These are phyloP conservation scores for Coprinellus micaceus DNA, from an alignment of 768 basidiomycete species.

Conservation along the genomic window DNA sequence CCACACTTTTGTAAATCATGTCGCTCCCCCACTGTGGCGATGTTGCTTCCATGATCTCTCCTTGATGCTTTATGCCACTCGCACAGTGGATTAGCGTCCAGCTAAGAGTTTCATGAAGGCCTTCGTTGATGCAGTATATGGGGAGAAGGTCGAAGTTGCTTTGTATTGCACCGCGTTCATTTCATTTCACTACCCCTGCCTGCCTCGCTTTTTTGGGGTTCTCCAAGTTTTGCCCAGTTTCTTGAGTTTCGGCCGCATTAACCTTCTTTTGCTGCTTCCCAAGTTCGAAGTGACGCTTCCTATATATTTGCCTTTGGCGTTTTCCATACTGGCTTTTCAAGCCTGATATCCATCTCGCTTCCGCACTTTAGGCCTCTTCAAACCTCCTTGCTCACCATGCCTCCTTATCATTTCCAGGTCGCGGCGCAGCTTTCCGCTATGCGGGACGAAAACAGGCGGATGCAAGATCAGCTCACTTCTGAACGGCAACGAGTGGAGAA, in stretches of 20 bases:
- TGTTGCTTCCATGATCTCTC: no score
- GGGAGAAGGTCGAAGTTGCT: no score
- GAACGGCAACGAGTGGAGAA: conserved; percentile 63
- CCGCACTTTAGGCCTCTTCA: conserved; percentile 15
- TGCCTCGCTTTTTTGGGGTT: neutral
- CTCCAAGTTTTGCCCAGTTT: neutral
- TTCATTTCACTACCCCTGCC: no score
- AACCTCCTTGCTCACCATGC: conserved; percentile 3
- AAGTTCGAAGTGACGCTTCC: neutral
- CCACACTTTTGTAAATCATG: no score
- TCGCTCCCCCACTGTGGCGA: no score
- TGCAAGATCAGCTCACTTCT: conserved; percentile 51
- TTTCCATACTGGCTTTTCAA: neutral
- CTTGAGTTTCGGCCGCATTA: neutral
- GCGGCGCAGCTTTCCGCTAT: conserved; percentile 64
- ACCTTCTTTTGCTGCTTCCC: neutral
- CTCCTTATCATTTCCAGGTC: conserved; percentile 32
- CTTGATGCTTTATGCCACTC: no score
- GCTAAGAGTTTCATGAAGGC: no score
- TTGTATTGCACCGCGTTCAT: no score
- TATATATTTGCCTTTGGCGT: conserved; percentile 8
- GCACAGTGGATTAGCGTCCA: no score
- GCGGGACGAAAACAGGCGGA: conserved; percentile 66
- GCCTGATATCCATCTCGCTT: conserved; percentile 2
- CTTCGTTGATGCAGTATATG: no score